Conservation (phyloP, 208 protist genomes). For the Leishmania amazonensis region DNA sequence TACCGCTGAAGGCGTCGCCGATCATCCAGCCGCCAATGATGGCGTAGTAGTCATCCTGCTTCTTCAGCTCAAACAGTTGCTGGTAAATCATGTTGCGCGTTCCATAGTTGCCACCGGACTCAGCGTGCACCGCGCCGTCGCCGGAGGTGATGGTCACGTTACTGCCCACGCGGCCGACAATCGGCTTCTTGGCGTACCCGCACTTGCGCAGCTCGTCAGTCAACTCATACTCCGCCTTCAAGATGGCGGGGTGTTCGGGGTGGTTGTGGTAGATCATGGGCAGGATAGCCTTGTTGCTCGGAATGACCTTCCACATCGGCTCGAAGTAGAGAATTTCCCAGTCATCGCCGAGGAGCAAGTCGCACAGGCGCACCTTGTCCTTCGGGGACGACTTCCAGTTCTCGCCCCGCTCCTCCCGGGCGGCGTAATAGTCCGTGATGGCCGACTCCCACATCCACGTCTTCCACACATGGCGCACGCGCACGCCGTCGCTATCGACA, state of each 20-base stretch:
- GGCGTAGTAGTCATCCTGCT: constrained; percentile 83
- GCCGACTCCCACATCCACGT: constrained; percentile 93
- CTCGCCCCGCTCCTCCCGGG: constrained; percentile 58
- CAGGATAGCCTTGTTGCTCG: constrained; percentile 92
- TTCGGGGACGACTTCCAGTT: constrained; percentile 64
- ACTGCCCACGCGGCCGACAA: constrained; percentile 85
- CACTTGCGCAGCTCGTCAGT: constrained; percentile 55
- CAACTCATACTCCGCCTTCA: constrained; percentile 71
- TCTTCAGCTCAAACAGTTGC: constrained; percentile 69
- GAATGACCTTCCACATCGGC: constrained; percentile 93
- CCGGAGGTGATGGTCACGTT: constrained; percentile 81
- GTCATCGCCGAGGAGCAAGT: constrained; percentile 78
- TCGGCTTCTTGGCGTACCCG: constrained; percentile 87
- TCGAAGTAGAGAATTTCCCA: constrained; percentile 83
- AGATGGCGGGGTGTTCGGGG: constrained; percentile 76
- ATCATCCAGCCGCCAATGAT: constrained; percentile 92
- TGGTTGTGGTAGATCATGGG: constrained; percentile 86
- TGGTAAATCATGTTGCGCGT: constrained; percentile 90
- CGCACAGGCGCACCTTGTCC: constrained; percentile 86
- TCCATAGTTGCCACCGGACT: constrained; percentile 76
- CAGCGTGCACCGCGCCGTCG: constrained; percentile 52
- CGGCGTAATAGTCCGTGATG: constrained; percentile 71
- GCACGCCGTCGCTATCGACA: constrained; percentile 73
- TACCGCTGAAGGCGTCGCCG: constrained; percentile 80
- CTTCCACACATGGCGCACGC: constrained; percentile 88